phyloP scores from a whole-genome alignment of 2,329 filamentous ascomycete species.

The Apiospora saccharicola region DNA sequence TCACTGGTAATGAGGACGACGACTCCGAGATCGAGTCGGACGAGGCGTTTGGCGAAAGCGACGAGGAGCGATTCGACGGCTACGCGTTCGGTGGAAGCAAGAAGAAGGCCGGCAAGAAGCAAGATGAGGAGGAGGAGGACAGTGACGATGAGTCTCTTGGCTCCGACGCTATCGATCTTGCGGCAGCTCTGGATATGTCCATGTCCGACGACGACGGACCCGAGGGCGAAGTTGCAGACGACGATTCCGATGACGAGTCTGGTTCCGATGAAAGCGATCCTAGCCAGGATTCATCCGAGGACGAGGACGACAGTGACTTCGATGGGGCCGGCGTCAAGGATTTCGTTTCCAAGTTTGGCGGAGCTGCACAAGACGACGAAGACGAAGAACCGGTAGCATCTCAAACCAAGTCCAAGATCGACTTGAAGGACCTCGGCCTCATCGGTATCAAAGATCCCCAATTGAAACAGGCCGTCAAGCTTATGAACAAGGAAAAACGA shows the following conservation, averaged over 20 bases:
- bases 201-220: slow-evolving; percentile 56
- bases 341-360: slow-evolving; percentile 69
- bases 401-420: slow-evolving; percentile 71
- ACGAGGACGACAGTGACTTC: slow-evolving; percentile 55
- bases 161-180: slow-evolving; percentile 66
- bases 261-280: slow-evolving; percentile 53
- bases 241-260: slow-evolving; percentile 51
- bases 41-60: slow-evolving; percentile 88
- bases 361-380: slow-evolving; percentile 65
- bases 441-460: slow-evolving; percentile 75
- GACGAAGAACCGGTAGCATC: slow-evolving; percentile 55
- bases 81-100: slow-evolving; percentile 65
- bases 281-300: slow-evolving; percentile 52
- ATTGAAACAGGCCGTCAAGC: slow-evolving; percentile 81
- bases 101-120: slow-evolving; percentile 61
- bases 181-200: slow-evolving; percentile 59
- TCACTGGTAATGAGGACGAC: slow-evolving; percentile 65
- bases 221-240: slow-evolving; percentile 57
- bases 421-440: slow-evolving; percentile 76
- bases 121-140: slow-evolving; percentile 60
- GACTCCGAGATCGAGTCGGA: slow-evolving; percentile 72
- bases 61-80: slow-evolving; percentile 84
- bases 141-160: slow-evolving; percentile 66
- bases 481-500: slow-evolving; percentile 71
- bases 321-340: slow-evolving; percentile 57